A percentile compares a stretch with the other conserved stretches of the same genome.
Conservation (phyloP, 1,284 basidiomycete genomes). For the Fomitopsis palustris region DNA sequence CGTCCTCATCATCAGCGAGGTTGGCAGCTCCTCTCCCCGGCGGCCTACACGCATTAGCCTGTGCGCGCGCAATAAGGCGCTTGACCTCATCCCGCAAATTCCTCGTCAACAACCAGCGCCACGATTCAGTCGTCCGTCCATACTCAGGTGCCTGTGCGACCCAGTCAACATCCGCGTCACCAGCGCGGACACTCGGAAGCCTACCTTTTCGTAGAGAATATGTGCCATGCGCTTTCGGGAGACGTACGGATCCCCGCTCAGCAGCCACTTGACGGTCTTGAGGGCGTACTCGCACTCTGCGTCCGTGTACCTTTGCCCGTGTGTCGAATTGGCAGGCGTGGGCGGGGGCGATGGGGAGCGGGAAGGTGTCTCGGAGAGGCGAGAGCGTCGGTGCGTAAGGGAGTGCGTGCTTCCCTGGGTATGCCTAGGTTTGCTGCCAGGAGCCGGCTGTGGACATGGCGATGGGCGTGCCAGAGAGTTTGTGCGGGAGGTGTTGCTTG, state of each 20-base stretch:
- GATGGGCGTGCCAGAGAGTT: not conserved
- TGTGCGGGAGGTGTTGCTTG: not conserved
- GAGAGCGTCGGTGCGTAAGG: not conserved
- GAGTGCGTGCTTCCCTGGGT: not conserved
- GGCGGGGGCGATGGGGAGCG: slow-evolving; percentile 63
- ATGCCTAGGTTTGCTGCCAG: not conserved
- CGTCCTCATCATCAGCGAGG: not conserved
- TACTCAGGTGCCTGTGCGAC: slow-evolving; percentile 28
- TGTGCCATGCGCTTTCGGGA: slow-evolving; percentile 50
- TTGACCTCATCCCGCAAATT: slow-evolving; percentile 59
- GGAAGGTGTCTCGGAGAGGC: slow-evolving; percentile 40
- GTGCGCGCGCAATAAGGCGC: slow-evolving; percentile 46
- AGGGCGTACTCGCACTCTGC: slow-evolving; percentile 62
- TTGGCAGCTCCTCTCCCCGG: too few species aligned
- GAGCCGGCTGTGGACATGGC: not conserved
- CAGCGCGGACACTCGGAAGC: not conserved
- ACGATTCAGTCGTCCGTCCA: slow-evolving; percentile 54
- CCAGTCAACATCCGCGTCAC: not conserved
- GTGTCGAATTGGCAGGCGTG: slow-evolving; percentile 37
- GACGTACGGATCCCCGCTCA: slow-evolving; percentile 44
- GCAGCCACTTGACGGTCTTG: slow-evolving; percentile 56
- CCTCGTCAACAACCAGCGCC: slow-evolving; percentile 54
- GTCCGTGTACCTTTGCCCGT: slow-evolving; percentile 57
- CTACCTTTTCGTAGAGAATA: slow-evolving; percentile 49
- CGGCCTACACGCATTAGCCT: not conserved